Conservation (phyloP, 164 flowering plant genomes). For the Tetracentron sinense region DNA sequence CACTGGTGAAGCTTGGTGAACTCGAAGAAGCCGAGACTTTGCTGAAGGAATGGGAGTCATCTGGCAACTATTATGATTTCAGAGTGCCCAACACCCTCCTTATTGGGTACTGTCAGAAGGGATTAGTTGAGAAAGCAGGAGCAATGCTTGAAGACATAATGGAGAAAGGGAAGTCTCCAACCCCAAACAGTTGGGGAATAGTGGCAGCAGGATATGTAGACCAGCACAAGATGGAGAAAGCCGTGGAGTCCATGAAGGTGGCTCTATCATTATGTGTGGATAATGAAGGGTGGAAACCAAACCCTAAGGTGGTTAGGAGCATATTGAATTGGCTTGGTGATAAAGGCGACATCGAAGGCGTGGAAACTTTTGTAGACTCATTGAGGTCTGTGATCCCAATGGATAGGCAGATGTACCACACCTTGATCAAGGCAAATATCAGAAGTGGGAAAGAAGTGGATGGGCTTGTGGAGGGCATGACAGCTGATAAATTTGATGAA, state of each 20-base stretch:
- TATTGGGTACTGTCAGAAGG: constrained; percentile 37
- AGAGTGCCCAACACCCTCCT: constrained; percentile 44
- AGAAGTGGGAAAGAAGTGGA: constrained; percentile 28
- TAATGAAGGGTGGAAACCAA: constrained; percentile 40
- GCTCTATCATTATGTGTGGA: constrained; percentile 31
- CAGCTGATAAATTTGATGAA: neutral
- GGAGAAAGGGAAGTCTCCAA: constrained; percentile 34
- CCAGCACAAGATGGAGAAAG: constrained; percentile 35
- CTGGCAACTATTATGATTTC: constrained; percentile 53
- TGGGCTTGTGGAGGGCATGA: neutral
- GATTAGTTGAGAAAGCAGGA: constrained; percentile 50
- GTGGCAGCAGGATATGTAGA: constrained; percentile 41
- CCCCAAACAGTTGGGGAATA: constrained; percentile 42
- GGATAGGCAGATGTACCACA: constrained; percentile 24
- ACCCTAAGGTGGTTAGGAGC: constrained; percentile 20
- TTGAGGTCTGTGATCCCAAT: constrained; percentile 23
- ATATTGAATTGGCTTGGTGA: constrained; percentile 47
- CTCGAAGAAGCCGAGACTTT: constrained; percentile 58
- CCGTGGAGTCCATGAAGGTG: constrained; percentile 42
- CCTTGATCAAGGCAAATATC: constrained; percentile 20
- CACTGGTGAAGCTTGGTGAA: constrained; percentile 55
- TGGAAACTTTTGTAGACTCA: constrained; percentile 32
- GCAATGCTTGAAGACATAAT: constrained; percentile 38
- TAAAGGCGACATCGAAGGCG: constrained; percentile 33
- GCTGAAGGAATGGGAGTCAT: constrained; percentile 60